Conservation (phyloP, 2,329 filamentous ascomycete genomes). For the Dothistroma pini region DNA sequence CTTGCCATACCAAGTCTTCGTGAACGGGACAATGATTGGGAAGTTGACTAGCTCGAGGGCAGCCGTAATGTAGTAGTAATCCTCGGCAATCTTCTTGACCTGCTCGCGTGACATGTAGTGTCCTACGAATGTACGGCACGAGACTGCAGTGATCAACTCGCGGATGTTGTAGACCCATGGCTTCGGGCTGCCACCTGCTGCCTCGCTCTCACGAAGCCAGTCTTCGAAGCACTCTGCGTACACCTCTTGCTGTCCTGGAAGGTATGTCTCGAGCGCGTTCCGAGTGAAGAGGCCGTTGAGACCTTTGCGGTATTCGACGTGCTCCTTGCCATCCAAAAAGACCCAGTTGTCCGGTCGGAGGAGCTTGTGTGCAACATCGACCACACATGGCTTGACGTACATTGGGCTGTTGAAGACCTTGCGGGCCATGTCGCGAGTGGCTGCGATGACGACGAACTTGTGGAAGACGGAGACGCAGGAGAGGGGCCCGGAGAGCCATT, state of each 20-base stretch:
- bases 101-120: conserved; percentile 89
- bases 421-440: conserved; percentile 88
- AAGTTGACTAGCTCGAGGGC: conserved; percentile 98
- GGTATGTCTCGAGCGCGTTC: conserved; percentile 78
- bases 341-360: conserved; percentile 93
- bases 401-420: conserved; percentile 94
- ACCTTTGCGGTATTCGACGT: conserved; percentile 96
- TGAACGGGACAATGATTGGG: conserved; percentile 91
- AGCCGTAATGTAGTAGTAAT: conserved; percentile 95
- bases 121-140: conserved; percentile 94
- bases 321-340: conserved; percentile 89
- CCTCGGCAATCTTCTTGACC: conserved; percentile 90
- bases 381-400: conserved; percentile 94
- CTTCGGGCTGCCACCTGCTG: conserved; percentile 67
- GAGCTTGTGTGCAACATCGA: conserved; percentile 90
- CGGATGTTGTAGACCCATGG: conserved; percentile 92
- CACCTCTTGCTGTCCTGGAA: conserved; percentile 88
- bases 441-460: conserved; percentile 99
- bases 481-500: conserved; percentile 86
- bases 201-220: conserved; percentile 68
- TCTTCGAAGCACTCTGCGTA: conserved; percentile 81
- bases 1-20: conserved; percentile 96
- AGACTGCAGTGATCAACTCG: conserved; percentile 90
- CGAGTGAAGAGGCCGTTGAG: conserved; percentile 93
- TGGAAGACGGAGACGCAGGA: conserved; percentile 99